Evolutionary conservation across 1,284 basidiomycete species (phyloP), one percentile per base, ranked within the genome.

Genomic region (Leccinum idahoense): DNA sequence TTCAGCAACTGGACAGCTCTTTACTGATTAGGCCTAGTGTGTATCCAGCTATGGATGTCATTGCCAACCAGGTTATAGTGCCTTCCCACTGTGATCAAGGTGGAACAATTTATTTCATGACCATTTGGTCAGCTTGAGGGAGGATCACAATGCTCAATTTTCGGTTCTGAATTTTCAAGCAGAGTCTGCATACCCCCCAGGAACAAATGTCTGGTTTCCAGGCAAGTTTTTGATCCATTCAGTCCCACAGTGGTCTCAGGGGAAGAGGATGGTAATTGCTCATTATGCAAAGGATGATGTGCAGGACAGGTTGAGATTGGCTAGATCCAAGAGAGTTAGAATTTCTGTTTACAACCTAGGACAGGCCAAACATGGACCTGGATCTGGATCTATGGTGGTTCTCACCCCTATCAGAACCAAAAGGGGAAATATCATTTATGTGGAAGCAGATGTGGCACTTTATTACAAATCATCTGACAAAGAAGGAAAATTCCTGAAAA

Each of bases 391-490:
- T 3, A 44, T 61, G 39, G 39, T 63, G 15, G 44, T 62, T 8
- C 35, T 26, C 12, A 63, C 29, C 1, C n/a, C 44, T 6, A 54
- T 49, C 6, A 18, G 23, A 35, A 62, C 60, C 5, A 7, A 14
- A 4, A 62, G 61, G 7, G 60, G 60, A 37, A 57, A 57, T 2
- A 8, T 5, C 2, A 20, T 15, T 20, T 62, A 55, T n/a, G 7
- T 0, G 10, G 60, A 62, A 29, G 49, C 7, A 0, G 32, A 62
- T 55, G 58, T 29, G 2, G n/a, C 58, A 14, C n/a, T 12, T 7
- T 11, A 63, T 37, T 63, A 63, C 26, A 23, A 61, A 37, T 44
- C 32, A 12, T 49, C 56, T 23, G 29, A 35, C 23, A 20, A 61
- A 0, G 35, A 39, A 11, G 35, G 35, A 37, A 37, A 37, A 57